Base-by-base conservation (phyloP, 73 alveolate species). In the Paramecium biaurelia region DNA sequence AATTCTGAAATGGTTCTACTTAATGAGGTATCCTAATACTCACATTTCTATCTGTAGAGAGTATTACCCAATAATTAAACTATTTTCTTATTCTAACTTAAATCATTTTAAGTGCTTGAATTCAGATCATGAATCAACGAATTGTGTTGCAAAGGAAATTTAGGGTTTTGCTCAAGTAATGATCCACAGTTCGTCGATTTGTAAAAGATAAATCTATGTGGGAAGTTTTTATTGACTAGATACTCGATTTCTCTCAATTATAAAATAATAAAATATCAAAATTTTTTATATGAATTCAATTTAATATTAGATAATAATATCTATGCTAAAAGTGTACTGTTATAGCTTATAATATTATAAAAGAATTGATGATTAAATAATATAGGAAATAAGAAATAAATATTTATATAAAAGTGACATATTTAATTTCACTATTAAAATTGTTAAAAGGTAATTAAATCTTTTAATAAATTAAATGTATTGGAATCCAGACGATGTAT, bases 401-500 rank as follows among this genome's bases (percentile, higher is more conserved):
- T 7, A n/a, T 53, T 18, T 4, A 53, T 18, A 18, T 53, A 4
- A 53, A 53, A 18, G 30, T 53, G 68, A 15, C 2, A 53, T 53
- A 53, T 32, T 18, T 53, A 15, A n/a, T 53, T 53, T n/a, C n/a
- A 53, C 30, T 53, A 53, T 53, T 53, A 53, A 53, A 53, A 53
- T 53, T 53, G 68, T 53, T 18, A 53, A 53, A 53, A 53, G 30
- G 68, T 4, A 53, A 53, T 18, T n/a, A 53, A 53, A 53, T n/a
- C 68, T 18, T 53, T 53, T 53, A 53, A 53, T 53, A 53, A 53
- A 53, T 53, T 53, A 53, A 53, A 53, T n/a, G 68, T 63, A 49
- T 23, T 86, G 82, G 58, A 76, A 72, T 35, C 72, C 88, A 15
- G 76, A 93, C 3, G 96, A 93, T 76, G 58, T 93, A 7, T 70